phyloP scores from a whole-genome alignment of 2,329 filamentous ascomycete genomes.

The Pyricularia sp. region DNA sequence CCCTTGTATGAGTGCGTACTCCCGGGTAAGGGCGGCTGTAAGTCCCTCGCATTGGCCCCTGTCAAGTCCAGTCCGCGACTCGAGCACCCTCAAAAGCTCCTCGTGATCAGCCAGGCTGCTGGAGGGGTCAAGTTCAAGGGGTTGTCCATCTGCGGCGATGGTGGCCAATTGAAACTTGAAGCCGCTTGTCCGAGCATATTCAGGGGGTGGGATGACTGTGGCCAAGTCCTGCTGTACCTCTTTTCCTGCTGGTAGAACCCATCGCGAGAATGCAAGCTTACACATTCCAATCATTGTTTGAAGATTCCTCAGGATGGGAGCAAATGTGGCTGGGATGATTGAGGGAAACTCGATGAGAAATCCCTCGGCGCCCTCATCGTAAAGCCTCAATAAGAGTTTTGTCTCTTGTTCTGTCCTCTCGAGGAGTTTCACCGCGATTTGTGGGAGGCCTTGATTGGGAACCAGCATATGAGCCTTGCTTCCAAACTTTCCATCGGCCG shows the following conservation, averaged over 20 bases:
- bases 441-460: background rate
- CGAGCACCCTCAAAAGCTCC: conserved; percentile 12
- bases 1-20: conserved; percentile 52
- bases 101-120: conserved; percentile 5
- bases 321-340: conserved; percentile 43
- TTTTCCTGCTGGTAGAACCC: conserved; percentile 21
- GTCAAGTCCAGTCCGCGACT: conserved; percentile 34
- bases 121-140: conserved; percentile 11
- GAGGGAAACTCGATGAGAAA: conserved; percentile 49
- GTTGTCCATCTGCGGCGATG: conserved; percentile 13
- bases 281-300: conserved; percentile 34
- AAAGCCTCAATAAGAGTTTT: conserved; percentile 1
- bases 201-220: conserved; percentile 27
- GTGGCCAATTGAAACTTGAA: conserved; percentile 36
- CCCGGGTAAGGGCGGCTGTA: conserved; percentile 35
- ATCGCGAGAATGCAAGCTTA: conserved; percentile 34
- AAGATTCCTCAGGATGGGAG: conserved; percentile 40
- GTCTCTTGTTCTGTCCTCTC: background rate
- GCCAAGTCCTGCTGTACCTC: conserved; percentile 4
- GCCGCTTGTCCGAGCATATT: conserved; percentile 31
- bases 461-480: background rate
- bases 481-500: background rate
- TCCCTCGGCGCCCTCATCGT: conserved; percentile 9
- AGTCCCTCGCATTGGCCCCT: conserved; percentile 36
- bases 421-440: background rate